A percentile compares a stretch with the other conserved stretches of the same genome.
These are phyloP conservation scores for Phytophthora sojae DNA, from an alignment of 352 stramenopile species.

Conservation along the genomic window DNA sequence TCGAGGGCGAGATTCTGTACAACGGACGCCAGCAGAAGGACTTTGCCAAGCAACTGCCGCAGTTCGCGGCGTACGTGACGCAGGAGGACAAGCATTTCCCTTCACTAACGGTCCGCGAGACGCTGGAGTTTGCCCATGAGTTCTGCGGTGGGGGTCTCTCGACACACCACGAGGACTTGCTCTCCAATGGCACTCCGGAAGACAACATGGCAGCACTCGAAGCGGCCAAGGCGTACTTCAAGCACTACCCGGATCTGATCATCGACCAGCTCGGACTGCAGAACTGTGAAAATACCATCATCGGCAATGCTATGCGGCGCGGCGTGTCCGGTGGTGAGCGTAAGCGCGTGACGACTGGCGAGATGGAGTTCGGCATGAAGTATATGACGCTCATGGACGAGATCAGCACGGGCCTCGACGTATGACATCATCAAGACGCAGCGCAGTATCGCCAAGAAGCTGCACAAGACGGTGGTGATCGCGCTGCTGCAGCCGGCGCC, in stretches of 20 bases:
- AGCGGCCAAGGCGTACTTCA: constrained; percentile 32
- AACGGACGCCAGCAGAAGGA: constrained; percentile 30
- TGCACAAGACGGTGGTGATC: constrained; percentile 67
- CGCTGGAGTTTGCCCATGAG: constrained; percentile 69
- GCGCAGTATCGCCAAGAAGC: constrained; percentile 50
- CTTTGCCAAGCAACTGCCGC: constrained; percentile 24
- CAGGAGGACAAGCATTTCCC: constrained; percentile 41
- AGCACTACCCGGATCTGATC: constrained; percentile 50
- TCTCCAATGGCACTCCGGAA: constrained; percentile 43
- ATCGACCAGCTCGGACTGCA: constrained; percentile 50
- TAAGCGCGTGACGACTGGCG: constrained; percentile 91
- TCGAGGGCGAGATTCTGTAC: constrained; percentile 37
- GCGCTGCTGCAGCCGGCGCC: constrained; percentile 82
- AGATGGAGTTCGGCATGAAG: constrained; percentile 91
- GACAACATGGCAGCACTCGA: constrained; percentile 39
- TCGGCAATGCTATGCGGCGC: constrained; percentile 63
- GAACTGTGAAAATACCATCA: constrained; percentile 59
- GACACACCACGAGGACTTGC: constrained; percentile 43
- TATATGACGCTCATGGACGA: constrained; percentile 83
- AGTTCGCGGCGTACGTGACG: constrained; percentile 40
- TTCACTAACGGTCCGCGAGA: constrained; percentile 39
- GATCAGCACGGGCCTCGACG: constrained; percentile 67
- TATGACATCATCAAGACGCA: constrained; percentile 69
- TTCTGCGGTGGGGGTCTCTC: constrained; percentile 56
- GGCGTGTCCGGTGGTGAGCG: constrained; percentile 88